These are phyloP conservation scores for Bruguiera hainesii DNA, from an alignment of 441 rosid genomes.

Conservation along the genomic window DNA sequence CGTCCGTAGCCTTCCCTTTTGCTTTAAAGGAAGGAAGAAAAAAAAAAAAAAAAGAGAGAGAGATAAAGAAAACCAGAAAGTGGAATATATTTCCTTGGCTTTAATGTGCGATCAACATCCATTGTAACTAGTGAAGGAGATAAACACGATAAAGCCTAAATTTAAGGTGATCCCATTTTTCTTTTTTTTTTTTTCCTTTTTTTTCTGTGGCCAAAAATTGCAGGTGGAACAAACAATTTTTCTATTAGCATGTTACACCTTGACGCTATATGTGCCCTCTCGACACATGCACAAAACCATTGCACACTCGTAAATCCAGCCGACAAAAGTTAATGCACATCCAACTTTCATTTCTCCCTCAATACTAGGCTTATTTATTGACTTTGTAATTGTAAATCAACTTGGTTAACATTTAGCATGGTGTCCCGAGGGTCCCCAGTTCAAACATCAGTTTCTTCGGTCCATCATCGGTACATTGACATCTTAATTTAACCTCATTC, in stretches of 20 bases:
- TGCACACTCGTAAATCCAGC: slow-evolving; percentile 11
- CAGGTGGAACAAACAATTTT: background rate
- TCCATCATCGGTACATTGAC: no score
- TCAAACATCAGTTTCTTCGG: no score
- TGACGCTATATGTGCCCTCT: background rate
- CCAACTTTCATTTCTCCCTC: background rate
- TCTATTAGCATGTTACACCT: slow-evolving; percentile 7
- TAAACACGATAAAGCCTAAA: slow-evolving; percentile 22
- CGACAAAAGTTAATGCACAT: background rate
- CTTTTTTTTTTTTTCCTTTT: background rate
- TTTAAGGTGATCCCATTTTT: slow-evolving; percentile 28
- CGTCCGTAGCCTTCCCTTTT: slow-evolving; percentile 18
- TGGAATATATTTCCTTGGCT: slow-evolving; percentile 23
- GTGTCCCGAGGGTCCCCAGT: no score
- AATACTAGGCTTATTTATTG: no score
- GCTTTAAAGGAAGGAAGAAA: slow-evolving; percentile 26
- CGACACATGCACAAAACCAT: slow-evolving; percentile 5
- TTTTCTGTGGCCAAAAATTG: slow-evolving; percentile 17
- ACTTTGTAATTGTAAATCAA: no score
- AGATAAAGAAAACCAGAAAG: slow-evolving; percentile 22
- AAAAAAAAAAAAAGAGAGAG: no score
- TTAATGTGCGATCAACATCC: slow-evolving; percentile 27
- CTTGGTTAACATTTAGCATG: no score
- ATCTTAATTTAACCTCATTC: no score
- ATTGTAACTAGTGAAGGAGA: slow-evolving; percentile 18